Percentiles rank a stretch among this genome's conserved stretches.
These are phyloP conservation scores for Mycocentrospora acerina DNA, from an alignment of 2,329 filamentous ascomycete species.

Conservation along the genomic window DNA sequence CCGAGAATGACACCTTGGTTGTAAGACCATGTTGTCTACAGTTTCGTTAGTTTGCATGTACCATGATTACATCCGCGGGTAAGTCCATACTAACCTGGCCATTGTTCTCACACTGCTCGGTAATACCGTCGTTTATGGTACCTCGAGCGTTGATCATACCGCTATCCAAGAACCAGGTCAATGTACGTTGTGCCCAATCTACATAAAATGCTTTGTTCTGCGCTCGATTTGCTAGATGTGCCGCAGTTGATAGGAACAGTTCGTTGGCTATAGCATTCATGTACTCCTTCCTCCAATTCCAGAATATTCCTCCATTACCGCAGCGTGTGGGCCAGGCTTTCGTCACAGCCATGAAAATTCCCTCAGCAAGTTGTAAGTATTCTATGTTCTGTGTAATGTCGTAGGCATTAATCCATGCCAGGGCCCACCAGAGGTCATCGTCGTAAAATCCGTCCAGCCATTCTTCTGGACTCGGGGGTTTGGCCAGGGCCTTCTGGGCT, in stretches of 20 bases:
- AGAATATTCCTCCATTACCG: conserved; percentile 53
- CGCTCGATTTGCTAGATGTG: conserved; percentile 56
- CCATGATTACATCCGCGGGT: too few relatives aligned
- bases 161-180: conserved; percentile 53
- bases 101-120: conserved; percentile 55
- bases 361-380: conserved; percentile 51
- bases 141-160: conserved; percentile 51
- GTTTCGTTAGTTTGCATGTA: too few relatives aligned
- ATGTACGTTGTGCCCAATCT: conserved; percentile 50
- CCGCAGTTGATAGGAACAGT: conserved; percentile 57
- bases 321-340: conserved; percentile 43
- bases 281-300: conserved; percentile 49
- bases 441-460: conserved; percentile 54
- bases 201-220: conserved; percentile 45
- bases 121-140: conserved; percentile 58
- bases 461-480: conserved; percentile 17
- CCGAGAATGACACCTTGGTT: conserved; percentile 65
- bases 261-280: conserved; percentile 60
- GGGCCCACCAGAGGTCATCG: conserved; percentile 54
- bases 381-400: conserved; percentile 50
- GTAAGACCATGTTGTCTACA: conserved; percentile 59
- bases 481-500: conserved; percentile 9
- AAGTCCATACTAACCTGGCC: conserved; percentile 50
- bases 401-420: conserved; percentile 58
- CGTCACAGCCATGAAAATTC: conserved; percentile 52